Evolutionary conservation across 2,329 filamentous ascomycete species (phyloP).

Genomic region (Alternaria sp.): DNA sequence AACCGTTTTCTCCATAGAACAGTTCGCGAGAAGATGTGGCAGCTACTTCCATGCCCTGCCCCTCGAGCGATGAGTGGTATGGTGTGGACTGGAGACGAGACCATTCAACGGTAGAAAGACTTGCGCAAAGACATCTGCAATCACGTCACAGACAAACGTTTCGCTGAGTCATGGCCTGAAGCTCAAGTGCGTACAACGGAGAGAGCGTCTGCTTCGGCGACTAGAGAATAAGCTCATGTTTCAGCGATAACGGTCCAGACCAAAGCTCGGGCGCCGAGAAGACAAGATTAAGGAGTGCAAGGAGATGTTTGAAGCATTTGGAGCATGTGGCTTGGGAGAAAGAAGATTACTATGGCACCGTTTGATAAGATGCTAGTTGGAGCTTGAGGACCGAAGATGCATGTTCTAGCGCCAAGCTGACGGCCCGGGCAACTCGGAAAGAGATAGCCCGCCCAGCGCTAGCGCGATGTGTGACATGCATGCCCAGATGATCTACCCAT

Average conservation of each 20-base stretch:
- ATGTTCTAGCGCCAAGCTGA: not conserved
- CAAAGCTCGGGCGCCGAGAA: not conserved
- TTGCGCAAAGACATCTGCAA: not conserved
- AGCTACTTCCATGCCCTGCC: too few species aligned
- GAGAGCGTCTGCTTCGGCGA: not conserved
- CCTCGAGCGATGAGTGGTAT: too few species aligned
- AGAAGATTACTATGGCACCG: not conserved
- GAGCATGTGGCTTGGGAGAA: not conserved
- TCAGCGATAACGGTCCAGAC: not conserved
- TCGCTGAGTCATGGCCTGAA: not conserved
- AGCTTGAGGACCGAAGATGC: not conserved
- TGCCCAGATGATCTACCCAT: slow-evolving; percentile 2
- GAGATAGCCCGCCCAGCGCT: not conserved
- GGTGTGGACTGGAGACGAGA: too few species aligned
- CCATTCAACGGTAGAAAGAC: not conserved
- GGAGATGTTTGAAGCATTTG: not conserved
- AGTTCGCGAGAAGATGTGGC: too few species aligned
- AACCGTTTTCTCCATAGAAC: too few species aligned
- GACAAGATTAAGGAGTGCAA: not conserved
- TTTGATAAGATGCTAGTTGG: not conserved
- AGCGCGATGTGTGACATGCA: not conserved
- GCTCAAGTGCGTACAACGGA: not conserved
- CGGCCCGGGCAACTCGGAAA: not conserved
- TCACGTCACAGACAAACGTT: not conserved
- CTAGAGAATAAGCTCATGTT: not conserved